phyloP scores from a whole-genome alignment of 1,139 yeast species.

The Yamadazyma taylorii region DNA sequence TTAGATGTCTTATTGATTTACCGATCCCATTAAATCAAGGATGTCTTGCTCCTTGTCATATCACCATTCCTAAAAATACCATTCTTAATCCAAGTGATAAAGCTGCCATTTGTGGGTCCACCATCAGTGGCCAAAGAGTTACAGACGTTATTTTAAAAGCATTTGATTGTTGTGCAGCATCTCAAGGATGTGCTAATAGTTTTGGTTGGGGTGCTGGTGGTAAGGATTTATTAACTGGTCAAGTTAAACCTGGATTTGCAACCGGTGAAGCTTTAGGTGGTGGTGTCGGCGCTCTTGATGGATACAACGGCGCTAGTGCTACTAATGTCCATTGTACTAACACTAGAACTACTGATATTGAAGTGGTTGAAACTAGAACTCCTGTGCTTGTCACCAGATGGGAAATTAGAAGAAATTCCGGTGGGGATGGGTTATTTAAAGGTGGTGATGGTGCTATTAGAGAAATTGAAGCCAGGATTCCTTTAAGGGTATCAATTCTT shows the following conservation, averaged over 20 bases:
- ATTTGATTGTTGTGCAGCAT: slow-evolving; percentile 67
- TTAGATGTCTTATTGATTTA: slow-evolving; percentile 70
- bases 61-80: slow-evolving; percentile 67
- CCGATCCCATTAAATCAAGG: slow-evolving; percentile 88
- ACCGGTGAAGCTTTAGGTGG: slow-evolving; percentile 52
- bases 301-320: slow-evolving; percentile 48
- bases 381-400: slow-evolving; percentile 46
- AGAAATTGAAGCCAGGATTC: slow-evolving; percentile 44
- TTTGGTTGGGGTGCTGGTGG: slow-evolving; percentile 49
- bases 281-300: slow-evolving; percentile 51
- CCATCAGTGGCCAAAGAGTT: slow-evolving; percentile 83
- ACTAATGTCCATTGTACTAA: slow-evolving; percentile 52
- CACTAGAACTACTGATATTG: slow-evolving; percentile 49
- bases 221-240: slow-evolving; percentile 14
- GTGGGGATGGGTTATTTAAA: slow-evolving; percentile 39
- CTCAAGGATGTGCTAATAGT: slow-evolving; percentile 52
- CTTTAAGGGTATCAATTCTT: slow-evolving; percentile 43
- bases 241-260: slow-evolving; percentile 40
- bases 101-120: slow-evolving; percentile 89
- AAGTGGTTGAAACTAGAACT: slow-evolving; percentile 46
- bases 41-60: slow-evolving; percentile 67
- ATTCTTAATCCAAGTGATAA: slow-evolving; percentile 69
- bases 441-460: slow-evolving; percentile 51
- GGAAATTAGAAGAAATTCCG: slow-evolving; percentile 39
- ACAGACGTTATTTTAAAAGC: slow-evolving; percentile 79